Conservation (phyloP, 441 rosid genomes). For the Lagerstroemia fauriei region DNA sequence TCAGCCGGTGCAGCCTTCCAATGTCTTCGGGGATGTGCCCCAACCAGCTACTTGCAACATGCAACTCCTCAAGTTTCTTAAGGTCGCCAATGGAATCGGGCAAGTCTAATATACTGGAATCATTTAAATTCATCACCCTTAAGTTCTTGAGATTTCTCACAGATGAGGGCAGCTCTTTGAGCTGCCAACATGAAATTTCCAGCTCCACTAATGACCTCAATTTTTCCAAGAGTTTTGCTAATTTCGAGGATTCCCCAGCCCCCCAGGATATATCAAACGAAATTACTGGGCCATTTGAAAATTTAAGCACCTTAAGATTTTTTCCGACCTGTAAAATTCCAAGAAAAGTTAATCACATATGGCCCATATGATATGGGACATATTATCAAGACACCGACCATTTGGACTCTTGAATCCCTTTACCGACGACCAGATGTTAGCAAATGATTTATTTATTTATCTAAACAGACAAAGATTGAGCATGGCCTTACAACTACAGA, state of each 20-base stretch:
- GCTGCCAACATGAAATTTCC: neutral
- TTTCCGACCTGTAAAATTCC: neutral
- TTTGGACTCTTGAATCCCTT: too few species aligned
- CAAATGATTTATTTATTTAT: too few species aligned
- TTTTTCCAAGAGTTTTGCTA: neutral
- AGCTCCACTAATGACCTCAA: neutral
- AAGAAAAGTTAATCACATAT: too few species aligned
- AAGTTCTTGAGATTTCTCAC: neutral
- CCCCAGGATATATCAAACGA: too few species aligned
- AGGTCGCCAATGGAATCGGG: neutral
- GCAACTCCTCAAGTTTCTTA: neutral
- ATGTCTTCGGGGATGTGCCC: neutral
- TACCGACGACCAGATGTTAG: too few species aligned
- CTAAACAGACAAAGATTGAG: too few species aligned
- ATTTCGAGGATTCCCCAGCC: too few species aligned
- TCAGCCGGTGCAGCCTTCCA: neutral
- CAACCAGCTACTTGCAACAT: neutral
- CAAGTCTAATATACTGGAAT: neutral
- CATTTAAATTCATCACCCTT: neutral
- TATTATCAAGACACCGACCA: too few species aligned
- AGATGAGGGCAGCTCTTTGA: neutral
- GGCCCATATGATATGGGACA: too few species aligned
- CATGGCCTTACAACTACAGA: too few species aligned
- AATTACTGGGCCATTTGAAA: neutral
- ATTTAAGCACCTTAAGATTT: neutral